Percentiles rank a stretch among this genome's conserved stretches.
These are phyloP conservation scores for Fonsecaea pedrosoi DNA, from an alignment of 2,329 filamentous ascomycete genomes.

Conservation along the genomic window DNA sequence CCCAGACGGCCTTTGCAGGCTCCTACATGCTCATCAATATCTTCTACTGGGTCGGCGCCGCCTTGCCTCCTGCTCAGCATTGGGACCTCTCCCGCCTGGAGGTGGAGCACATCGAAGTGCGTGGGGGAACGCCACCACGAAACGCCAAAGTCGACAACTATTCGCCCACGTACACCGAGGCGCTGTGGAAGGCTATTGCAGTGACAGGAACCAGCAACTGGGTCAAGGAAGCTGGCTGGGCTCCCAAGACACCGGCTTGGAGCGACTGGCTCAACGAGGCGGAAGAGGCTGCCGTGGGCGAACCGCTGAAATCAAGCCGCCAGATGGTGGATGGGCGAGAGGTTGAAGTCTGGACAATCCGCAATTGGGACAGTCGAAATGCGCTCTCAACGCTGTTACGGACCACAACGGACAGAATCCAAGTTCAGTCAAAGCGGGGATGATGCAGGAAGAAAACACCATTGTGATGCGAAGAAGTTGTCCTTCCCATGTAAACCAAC, in stretches of 20 bases:
- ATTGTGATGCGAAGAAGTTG: too few species aligned
- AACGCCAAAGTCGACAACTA: slow-evolving; percentile 45
- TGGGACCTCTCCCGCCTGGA: slow-evolving; percentile 57
- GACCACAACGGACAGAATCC: slow-evolving; percentile 36
- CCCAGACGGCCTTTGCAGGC: slow-evolving; percentile 58
- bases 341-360: slow-evolving; percentile 39
- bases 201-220: slow-evolving; percentile 54
- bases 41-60: slow-evolving; percentile 59
- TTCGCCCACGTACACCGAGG: slow-evolving; percentile 52
- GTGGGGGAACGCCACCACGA: slow-evolving; percentile 37
- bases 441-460: background rate
- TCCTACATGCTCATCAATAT: slow-evolving; percentile 59
- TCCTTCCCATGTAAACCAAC: too few species aligned
- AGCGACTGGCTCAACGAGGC: slow-evolving; percentile 51
- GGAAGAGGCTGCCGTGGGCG: slow-evolving; percentile 37
- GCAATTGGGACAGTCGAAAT: slow-evolving; percentile 39
- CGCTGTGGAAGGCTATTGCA: slow-evolving; percentile 58
- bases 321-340: slow-evolving; percentile 31
- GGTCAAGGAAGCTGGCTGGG: slow-evolving; percentile 50
- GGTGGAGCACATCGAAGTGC: slow-evolving; percentile 42
- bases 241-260: slow-evolving; percentile 53
- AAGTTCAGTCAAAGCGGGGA: slow-evolving; percentile 8
- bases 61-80: slow-evolving; percentile 54
- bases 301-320: slow-evolving; percentile 32
- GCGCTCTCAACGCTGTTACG: slow-evolving; percentile 38